These are phyloP conservation scores for Bruguiera hainesii DNA, from an alignment of 441 rosid species.

Conservation along the genomic window DNA sequence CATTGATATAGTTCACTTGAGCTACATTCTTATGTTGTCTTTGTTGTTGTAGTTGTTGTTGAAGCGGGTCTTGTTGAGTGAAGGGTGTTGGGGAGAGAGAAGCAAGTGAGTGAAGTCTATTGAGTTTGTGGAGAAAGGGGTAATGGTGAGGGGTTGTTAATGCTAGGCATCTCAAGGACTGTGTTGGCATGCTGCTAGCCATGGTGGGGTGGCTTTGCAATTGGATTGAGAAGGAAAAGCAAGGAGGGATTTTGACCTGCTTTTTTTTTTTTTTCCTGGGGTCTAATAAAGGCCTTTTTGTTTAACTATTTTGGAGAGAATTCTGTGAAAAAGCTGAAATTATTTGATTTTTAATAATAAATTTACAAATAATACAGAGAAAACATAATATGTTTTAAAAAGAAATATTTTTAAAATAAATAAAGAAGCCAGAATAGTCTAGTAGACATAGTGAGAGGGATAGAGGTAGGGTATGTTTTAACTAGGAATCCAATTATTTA, in stretches of 20 bases:
- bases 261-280: no score
- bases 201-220: conserved; percentile 7
- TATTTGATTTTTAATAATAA: no score
- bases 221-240: not conserved
- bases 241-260: not conserved
- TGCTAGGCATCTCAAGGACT: conserved; percentile 34
- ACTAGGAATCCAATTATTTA: no score
- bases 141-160: conserved; percentile 8
- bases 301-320: no score
- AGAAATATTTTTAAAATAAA: no score
- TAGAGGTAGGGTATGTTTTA: no score
- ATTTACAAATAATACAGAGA: no score
- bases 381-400: no score
- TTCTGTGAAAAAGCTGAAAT: no score
- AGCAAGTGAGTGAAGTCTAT: conserved; percentile 30
- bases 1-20: not conserved
- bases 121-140: conserved; percentile 30
- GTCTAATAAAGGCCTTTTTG: no score
- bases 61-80: conserved; percentile 20
- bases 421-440: no score
- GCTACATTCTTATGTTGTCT: not conserved
- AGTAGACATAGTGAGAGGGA: no score
- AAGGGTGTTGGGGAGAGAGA: conserved; percentile 34
- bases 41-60: conserved; percentile 11
- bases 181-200: conserved; percentile 31